Percentiles rank a stretch among this genome's conserved stretches.
Evolutionary conservation across 2,329 filamentous ascomycete genomes (phyloP).

Genomic region (Lasiodiplodia theobromae): DNA sequence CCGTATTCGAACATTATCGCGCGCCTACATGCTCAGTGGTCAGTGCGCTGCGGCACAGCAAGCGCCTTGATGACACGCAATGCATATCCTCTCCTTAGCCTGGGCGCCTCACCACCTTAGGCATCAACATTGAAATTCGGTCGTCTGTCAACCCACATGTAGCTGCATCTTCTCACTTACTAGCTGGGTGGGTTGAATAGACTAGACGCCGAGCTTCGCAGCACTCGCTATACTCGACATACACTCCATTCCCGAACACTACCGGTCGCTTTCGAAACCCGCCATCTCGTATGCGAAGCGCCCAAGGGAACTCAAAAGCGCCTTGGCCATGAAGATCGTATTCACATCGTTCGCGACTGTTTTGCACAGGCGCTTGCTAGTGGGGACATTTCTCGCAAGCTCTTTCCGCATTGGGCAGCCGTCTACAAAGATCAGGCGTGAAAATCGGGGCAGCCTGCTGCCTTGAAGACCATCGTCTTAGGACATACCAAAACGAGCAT

Average conservation of each 20-base stretch:
- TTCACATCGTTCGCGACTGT: not conserved
- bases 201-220: constrained; percentile 3
- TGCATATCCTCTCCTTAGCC: not conserved
- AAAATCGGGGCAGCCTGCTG: no score
- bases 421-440: not conserved
- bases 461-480: no score
- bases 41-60: not conserved
- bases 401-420: not conserved
- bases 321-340: not conserved
- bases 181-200: not conserved
- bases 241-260: not conserved
- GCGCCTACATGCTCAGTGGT: not conserved
- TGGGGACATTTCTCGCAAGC: not conserved
- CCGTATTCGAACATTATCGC: not conserved
- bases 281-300: not conserved
- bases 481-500: no score
- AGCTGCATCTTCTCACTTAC: not conserved
- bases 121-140: not conserved
- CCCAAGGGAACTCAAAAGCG: not conserved
- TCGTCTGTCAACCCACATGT: not conserved
- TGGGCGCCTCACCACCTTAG: not conserved
- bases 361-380: not conserved
- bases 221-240: not conserved
- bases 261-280: not conserved
- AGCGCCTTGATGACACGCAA: not conserved